Evolutionary conservation across 2,329 filamentous ascomycete species (phyloP).

Genomic region (Rhexocercosporidium sp.): DNA sequence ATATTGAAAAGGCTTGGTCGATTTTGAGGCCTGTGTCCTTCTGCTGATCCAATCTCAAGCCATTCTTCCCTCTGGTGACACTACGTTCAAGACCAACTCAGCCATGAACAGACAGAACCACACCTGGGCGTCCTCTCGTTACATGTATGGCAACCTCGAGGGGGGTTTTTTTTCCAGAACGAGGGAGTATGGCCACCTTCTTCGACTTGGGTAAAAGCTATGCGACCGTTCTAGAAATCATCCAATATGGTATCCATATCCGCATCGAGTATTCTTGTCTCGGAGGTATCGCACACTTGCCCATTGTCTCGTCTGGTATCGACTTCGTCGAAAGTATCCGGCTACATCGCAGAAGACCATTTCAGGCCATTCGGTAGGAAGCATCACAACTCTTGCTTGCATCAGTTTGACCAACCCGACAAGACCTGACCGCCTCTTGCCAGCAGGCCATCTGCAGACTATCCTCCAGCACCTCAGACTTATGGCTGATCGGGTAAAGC

Average conservation of each 20-base stretch:
- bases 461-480: slow-evolving; percentile 1
- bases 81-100: background rate
- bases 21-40: background rate
- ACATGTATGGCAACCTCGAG: background rate
- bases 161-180: too few species aligned
- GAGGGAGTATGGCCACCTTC: too few species aligned
- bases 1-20: background rate
- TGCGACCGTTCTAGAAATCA: too few species aligned
- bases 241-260: background rate
- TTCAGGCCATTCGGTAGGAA: background rate
- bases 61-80: background rate
- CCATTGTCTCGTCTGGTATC: background rate
- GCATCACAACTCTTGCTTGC: slow-evolving; percentile 5
- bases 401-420: slow-evolving; percentile 5
- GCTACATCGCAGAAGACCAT: background rate
- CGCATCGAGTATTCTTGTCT: background rate
- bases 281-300: background rate
- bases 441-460: slow-evolving; percentile 8
- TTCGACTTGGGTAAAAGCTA: too few species aligned
- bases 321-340: background rate
- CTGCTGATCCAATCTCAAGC: background rate
- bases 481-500: slow-evolving; percentile 19
- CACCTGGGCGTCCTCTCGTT: too few species aligned
- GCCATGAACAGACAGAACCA: background rate
- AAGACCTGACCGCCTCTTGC: slow-evolving; percentile 19